Percentiles rank a stretch among this genome's conserved stretches.
Evolutionary conservation across 163 green algal species (phyloP).

Genomic region (Volvox carteri): DNA sequence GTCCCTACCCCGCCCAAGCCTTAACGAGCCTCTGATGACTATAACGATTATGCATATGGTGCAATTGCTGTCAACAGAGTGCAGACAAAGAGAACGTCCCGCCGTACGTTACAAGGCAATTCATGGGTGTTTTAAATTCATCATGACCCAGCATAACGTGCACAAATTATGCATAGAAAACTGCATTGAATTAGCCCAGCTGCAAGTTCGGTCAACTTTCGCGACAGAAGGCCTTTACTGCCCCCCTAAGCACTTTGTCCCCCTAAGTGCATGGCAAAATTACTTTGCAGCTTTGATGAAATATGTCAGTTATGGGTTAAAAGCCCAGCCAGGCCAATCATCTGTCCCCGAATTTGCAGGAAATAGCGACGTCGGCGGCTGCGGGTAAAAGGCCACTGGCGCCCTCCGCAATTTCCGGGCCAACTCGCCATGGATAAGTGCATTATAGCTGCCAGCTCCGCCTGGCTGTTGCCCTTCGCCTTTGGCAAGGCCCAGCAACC

Average conservation of each 20-base stretch:
- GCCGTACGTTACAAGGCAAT: constrained; percentile 18
- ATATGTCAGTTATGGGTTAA: not conserved
- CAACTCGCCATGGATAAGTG: constrained; percentile 36
- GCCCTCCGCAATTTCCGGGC: constrained; percentile 23
- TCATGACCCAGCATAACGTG: too few relatives aligned
- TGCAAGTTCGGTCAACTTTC: not conserved
- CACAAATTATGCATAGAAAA: too few relatives aligned
- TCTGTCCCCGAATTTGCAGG: not conserved
- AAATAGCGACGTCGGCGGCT: constrained; percentile 24
- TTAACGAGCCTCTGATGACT: not conserved
- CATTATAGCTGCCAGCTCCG: constrained; percentile 26
- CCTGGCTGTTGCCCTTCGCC: not conserved
- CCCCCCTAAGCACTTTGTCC: not conserved
- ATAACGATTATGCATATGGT: too few relatives aligned
- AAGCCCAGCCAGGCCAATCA: constrained; percentile 8
- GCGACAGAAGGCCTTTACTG: not conserved
- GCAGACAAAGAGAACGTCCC: too few relatives aligned
- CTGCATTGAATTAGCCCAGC: too few relatives aligned
- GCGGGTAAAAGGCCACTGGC: constrained; percentile 77
- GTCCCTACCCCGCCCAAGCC: constrained; percentile 34
- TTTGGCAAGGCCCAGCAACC: constrained; percentile 61
- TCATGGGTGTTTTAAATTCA: too few relatives aligned
- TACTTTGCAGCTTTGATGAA: too few relatives aligned
- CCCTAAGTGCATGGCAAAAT: too few relatives aligned
- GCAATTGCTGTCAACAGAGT: too few relatives aligned